Conservation (phyloP, 495 filamentous ascomycete genomes). For the Halenospora varia region DNA sequence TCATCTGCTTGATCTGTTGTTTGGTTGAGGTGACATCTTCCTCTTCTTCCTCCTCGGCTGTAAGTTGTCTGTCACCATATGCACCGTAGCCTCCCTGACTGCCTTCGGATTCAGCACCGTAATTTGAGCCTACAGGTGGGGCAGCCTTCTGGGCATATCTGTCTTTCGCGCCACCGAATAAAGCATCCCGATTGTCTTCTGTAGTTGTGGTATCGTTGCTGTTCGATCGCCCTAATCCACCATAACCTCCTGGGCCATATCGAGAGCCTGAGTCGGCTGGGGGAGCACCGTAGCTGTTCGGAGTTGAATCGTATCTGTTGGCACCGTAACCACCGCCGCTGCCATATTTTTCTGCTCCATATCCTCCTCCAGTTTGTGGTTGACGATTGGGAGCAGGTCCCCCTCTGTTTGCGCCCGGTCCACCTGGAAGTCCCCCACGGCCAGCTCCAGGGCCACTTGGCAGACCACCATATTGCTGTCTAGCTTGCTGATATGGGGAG, state of each 20-base stretch:
- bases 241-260: conserved; percentile 65
- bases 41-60: conserved; percentile 64
- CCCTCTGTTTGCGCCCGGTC: conserved; percentile 30
- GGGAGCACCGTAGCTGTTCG: no score
- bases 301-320: conserved; percentile 52
- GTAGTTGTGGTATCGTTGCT: conserved; percentile 46
- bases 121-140: conserved; percentile 17
- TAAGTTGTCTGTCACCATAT: conserved; percentile 64
- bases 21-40: conserved; percentile 66
- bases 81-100: conserved; percentile 41
- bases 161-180: conserved; percentile 63
- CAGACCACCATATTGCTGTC: conserved; percentile 19
- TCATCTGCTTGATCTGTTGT: conserved; percentile 69
- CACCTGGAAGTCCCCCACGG: conserved; percentile 31
- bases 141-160: conserved; percentile 39
- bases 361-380: conserved; percentile 32
- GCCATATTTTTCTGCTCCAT: conserved; percentile 58
- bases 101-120: conserved; percentile 20
- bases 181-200: conserved; percentile 55
- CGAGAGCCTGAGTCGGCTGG: conserved; percentile 33
- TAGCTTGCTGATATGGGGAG: conserved; percentile 31
- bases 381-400: conserved; percentile 19
- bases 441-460: conserved; percentile 9
- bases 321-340: conserved; percentile 60
- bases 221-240: conserved; percentile 56